These are phyloP conservation scores for Rhinocladiella similis DNA, from an alignment of 2,329 filamentous ascomycete genomes.

Conservation along the genomic window DNA sequence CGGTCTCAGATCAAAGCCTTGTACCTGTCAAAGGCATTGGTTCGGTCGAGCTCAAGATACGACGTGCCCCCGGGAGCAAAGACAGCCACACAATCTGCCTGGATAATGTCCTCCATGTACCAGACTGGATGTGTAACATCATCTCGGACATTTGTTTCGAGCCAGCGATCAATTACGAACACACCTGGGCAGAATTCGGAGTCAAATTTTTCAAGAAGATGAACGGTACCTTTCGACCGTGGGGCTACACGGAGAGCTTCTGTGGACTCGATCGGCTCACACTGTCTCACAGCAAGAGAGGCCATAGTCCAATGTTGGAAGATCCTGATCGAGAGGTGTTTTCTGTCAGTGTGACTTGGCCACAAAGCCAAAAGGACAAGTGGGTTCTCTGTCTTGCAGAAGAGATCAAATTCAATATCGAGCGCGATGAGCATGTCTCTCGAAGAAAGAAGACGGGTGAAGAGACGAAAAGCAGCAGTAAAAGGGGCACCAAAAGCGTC, in stretches of 20 bases:
- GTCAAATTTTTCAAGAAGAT: constrained; percentile 26
- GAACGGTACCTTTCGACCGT: constrained; percentile 19
- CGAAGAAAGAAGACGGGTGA: constrained; percentile 11
- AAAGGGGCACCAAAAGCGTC: constrained; percentile 13
- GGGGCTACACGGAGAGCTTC: constrained; percentile 31
- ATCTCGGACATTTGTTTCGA: constrained; percentile 27
- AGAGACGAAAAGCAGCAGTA: constrained; percentile 7
- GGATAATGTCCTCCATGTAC: constrained; percentile 38
- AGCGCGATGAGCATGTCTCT: constrained; percentile 12
- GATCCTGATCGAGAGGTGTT: constrained; percentile 30
- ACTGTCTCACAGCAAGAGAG: constrained; percentile 21
- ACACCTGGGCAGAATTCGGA: constrained; percentile 28
- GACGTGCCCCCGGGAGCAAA: constrained; percentile 24
- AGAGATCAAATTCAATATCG: constrained; percentile 10
- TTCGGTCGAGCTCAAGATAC: constrained; percentile 34
- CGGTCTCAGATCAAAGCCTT: constrained; percentile 26
- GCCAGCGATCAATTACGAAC: constrained; percentile 21
- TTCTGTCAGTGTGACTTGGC: constrained; percentile 29
- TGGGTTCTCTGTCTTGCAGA: constrained; percentile 16
- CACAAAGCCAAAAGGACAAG: constrained; percentile 28
- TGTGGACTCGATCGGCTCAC: constrained; percentile 29
- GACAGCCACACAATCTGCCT: constrained; percentile 31
- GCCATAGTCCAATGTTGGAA: constrained; percentile 30
- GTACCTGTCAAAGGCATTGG: constrained; percentile 35
- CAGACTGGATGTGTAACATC: constrained; percentile 37